phyloP scores from a whole-genome alignment of 371 early-diverging fungal genomes.

The Chytridium lagenaria region DNA sequence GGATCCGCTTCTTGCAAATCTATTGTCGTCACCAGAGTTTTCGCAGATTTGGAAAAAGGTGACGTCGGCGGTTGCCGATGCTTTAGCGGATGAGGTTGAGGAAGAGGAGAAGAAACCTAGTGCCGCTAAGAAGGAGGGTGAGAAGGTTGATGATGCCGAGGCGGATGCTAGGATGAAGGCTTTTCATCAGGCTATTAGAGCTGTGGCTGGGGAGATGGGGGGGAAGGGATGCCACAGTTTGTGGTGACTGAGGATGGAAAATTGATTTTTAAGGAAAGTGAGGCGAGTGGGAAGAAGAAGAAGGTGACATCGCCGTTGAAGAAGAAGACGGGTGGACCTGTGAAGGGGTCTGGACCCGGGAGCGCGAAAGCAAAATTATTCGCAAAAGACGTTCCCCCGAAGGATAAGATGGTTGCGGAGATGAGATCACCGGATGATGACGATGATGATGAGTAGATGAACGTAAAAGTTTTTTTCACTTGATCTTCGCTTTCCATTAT shows the following conservation, averaged over 20 bases:
- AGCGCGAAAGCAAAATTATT: not conserved
- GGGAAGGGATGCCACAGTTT: not conserved
- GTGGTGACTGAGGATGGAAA: slow-evolving; percentile 4
- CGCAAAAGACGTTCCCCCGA: not conserved
- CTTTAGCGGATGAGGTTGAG: not conserved
- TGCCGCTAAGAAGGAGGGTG: not conserved
- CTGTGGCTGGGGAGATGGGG: not conserved
- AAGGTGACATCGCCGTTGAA: not conserved
- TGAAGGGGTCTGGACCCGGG: not conserved
- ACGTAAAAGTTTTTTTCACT: too few species aligned
- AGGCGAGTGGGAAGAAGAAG: not conserved
- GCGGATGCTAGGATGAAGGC: not conserved
- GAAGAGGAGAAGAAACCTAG: not conserved
- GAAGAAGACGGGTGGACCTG: not conserved
- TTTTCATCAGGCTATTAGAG: not conserved
- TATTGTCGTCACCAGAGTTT: not conserved
- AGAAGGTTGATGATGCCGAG: not conserved
- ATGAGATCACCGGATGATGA: slow-evolving; percentile 9
- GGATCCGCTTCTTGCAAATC: not conserved
- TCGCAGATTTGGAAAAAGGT: slow-evolving; percentile 3
- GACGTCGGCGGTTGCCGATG: not conserved
- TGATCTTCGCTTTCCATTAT: too few species aligned
- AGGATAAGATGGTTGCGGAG: not conserved
- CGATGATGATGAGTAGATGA: slow-evolving; percentile 1
- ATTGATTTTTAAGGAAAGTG: not conserved